Conservation (phyloP, 2,329 filamentous ascomycete genomes). For the Aspergillus cejpii region DNA sequence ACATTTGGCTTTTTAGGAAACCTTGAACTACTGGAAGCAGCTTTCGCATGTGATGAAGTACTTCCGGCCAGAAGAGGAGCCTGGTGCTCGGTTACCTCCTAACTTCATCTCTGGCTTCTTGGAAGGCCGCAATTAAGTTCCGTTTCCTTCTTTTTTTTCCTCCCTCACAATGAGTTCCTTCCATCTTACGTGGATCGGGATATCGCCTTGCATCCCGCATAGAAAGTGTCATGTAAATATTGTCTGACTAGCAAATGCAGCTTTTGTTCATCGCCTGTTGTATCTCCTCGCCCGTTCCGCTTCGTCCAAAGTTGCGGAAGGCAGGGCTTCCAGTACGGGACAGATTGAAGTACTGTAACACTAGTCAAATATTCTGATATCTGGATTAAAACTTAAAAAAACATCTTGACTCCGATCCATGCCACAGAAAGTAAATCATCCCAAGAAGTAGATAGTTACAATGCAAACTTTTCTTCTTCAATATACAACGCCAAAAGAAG, state of each 20-base stretch:
- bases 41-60: slow-evolving; percentile 92
- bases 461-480: slow-evolving; percentile 1
- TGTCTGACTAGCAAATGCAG: slow-evolving; percentile 28
- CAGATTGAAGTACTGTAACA: neutral
- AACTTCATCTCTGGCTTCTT: slow-evolving; percentile 94
- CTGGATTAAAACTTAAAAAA: neutral
- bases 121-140: slow-evolving; percentile 60
- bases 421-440: neutral
- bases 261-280: slow-evolving; percentile 4
- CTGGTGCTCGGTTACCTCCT: slow-evolving; percentile 66
- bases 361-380: neutral
- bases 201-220: slow-evolving; percentile 12
- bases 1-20: slow-evolving; percentile 58
- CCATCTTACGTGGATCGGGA: slow-evolving; percentile 9
- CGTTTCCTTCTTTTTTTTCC: slow-evolving; percentile 13
- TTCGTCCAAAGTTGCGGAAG: slow-evolving; percentile 1
- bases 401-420: neutral
- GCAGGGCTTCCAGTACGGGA: neutral
- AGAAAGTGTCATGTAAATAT: slow-evolving; percentile 35
- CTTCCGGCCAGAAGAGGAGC: slow-evolving; percentile 82
- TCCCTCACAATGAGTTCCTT: slow-evolving; percentile 13
- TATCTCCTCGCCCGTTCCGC: slow-evolving; percentile 8
- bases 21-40: slow-evolving; percentile 99
- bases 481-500: slow-evolving; percentile 4
- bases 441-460: slow-evolving; percentile 8